Conservation (phyloP, 169 alveolate species). For the Eimeria maxima region DNA sequence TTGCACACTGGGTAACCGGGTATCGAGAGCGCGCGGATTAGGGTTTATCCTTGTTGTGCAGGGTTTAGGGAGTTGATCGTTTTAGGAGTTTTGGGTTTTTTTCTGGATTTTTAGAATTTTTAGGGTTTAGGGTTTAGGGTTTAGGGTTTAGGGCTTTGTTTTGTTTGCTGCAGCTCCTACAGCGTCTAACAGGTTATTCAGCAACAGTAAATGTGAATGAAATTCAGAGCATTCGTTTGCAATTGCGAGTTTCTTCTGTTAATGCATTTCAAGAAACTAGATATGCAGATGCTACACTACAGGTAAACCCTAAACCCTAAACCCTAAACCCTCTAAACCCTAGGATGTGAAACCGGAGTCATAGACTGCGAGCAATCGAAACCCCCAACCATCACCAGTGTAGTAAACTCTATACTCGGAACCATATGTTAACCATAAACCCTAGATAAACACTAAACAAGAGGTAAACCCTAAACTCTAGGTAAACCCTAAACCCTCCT, state of each 20-base stretch:
- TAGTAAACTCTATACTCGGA: too few relatives aligned
- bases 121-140: slow-evolving; percentile 6
- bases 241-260: slow-evolving; percentile 18
- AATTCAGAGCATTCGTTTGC: slow-evolving; percentile 25
- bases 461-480: slow-evolving; percentile 35
- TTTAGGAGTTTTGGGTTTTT: background rate
- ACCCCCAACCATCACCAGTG: too few relatives aligned
- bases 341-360: too few relatives aligned
- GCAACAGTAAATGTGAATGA: background rate
- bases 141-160: background rate
- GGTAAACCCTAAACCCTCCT: background rate
- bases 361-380: too few relatives aligned
- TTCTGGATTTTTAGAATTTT: background rate
- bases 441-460: background rate
- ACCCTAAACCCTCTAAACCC: too few relatives aligned
- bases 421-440: too few relatives aligned
- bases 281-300: slow-evolving; percentile 52
- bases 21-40: background rate
- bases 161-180: background rate
- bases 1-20: too few relatives aligned
- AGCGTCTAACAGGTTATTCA: background rate
- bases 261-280: slow-evolving; percentile 12
- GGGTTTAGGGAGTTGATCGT: slow-evolving; percentile 13
- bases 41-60: background rate
- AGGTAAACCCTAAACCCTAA: background rate